A percentile compares a stretch with the other conserved stretches of the same genome.
These are phyloP conservation scores for Plectranthus barbatus DNA, from an alignment of 257 asterid genomes.

Conservation along the genomic window DNA sequence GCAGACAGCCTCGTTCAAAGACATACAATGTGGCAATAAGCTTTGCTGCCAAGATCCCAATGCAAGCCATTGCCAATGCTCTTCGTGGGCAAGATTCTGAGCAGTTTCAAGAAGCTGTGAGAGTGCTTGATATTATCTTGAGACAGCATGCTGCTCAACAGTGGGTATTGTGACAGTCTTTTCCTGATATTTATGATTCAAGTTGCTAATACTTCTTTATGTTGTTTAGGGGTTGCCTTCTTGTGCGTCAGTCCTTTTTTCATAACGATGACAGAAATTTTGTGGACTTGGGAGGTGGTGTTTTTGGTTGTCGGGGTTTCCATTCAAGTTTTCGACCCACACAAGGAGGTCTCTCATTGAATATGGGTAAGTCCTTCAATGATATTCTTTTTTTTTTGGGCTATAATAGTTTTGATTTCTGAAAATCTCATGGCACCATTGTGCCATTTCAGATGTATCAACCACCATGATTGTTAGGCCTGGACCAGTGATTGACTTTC, in stretches of 20 bases:
- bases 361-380: slow-evolving; percentile 34
- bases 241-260: slow-evolving; percentile 60
- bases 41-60: slow-evolving; percentile 59
- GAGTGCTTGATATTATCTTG: slow-evolving; percentile 57
- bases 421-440: neutral
- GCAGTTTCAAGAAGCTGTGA: slow-evolving; percentile 63
- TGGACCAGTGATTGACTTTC: slow-evolving; percentile 59
- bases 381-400: neutral
- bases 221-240: slow-evolving; percentile 57
- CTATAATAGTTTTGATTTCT: neutral
- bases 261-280: slow-evolving; percentile 48
- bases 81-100: slow-evolving; percentile 52
- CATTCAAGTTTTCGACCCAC: slow-evolving; percentile 70
- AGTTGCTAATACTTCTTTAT: neutral
- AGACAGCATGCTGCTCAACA: slow-evolving; percentile 58
- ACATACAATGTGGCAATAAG: slow-evolving; percentile 48
- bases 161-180: slow-evolving; percentile 14
- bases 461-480: slow-evolving; percentile 69
- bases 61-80: slow-evolving; percentile 46
- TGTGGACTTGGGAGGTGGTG: slow-evolving; percentile 56
- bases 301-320: slow-evolving; percentile 57
- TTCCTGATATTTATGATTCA: neutral
- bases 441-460: slow-evolving; percentile 40
- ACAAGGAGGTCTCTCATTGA: slow-evolving; percentile 58
- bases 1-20: slow-evolving; percentile 35